Evolutionary conservation across 179 eudicot species (phyloP).

Genomic region (Beta macrorhiza): DNA sequence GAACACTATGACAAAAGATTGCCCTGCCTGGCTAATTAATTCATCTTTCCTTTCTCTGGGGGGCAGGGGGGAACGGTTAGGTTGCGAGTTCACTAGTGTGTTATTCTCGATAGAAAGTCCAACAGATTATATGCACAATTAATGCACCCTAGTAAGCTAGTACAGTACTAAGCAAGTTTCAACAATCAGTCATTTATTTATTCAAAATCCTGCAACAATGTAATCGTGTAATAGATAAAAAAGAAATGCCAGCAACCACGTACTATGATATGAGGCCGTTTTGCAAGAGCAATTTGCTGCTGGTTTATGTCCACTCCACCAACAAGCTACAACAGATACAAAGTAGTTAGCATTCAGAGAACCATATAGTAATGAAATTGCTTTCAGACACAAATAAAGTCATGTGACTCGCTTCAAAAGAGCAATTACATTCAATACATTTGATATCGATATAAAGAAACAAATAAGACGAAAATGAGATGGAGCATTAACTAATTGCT

Average conservation of each 20-base stretch:
- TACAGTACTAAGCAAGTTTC: background rate
- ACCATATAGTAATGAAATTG: background rate
- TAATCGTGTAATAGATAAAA: background rate
- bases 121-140: background rate
- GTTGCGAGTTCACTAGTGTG: background rate
- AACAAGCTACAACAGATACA: constrained; percentile 55
- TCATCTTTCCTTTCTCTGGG: background rate
- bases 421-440: background rate
- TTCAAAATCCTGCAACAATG: background rate
- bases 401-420: background rate
- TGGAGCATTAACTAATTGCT: background rate
- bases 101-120: background rate
- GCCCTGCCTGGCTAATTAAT: background rate
- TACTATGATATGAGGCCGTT: constrained; percentile 83
- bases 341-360: background rate
- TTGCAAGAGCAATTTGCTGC: constrained; percentile 64
- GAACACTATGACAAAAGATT: background rate
- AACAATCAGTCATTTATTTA: background rate
- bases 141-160: background rate
- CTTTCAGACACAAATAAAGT: background rate
- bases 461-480: background rate
- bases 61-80: background rate
- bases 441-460: background rate
- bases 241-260: constrained; percentile 23
- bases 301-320: constrained; percentile 78